These are phyloP conservation scores for Taphrina pruni DNA, from an alignment of 1,139 yeast genomes.

Conservation along the genomic window DNA sequence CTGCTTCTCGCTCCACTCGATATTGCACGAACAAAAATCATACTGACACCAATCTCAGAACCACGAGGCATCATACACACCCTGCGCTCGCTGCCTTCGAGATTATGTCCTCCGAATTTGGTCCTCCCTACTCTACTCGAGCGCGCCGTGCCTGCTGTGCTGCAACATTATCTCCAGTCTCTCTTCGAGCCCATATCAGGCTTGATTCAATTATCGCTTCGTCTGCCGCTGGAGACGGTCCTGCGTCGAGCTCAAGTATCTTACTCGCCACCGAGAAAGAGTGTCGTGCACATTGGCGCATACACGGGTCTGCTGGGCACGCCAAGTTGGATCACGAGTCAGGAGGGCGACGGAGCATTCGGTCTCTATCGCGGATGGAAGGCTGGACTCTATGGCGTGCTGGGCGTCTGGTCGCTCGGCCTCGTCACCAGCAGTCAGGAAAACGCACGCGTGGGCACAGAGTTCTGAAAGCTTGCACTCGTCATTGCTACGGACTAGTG, in stretches of 20 bases:
- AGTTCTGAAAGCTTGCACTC: not conserved
- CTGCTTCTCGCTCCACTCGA: conserved; percentile 82
- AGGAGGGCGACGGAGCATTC: conserved; percentile 40
- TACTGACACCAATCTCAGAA: conserved; percentile 32
- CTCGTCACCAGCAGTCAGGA: conserved; percentile 23
- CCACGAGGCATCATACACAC: conserved; percentile 52
- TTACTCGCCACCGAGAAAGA: conserved; percentile 52
- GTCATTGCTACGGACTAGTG: too few relatives aligned
- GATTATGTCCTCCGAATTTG: conserved; percentile 61
- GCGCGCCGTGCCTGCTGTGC: conserved; percentile 65
- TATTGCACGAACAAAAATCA: conserved; percentile 68
- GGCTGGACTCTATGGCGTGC: conserved; percentile 33
- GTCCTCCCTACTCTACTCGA: conserved; percentile 66
- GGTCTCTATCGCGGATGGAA: conserved; percentile 42
- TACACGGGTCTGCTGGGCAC: conserved; percentile 63
- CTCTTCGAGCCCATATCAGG: conserved; percentile 61
- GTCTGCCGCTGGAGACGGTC: conserved; percentile 85
- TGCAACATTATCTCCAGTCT: conserved; percentile 70
- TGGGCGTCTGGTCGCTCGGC: conserved; percentile 40
- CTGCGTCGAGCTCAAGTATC: conserved; percentile 81
- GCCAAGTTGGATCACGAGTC: conserved; percentile 56
- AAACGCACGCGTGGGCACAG: conserved; percentile 21
- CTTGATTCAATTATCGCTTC: conserved; percentile 70
- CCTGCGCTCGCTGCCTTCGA: conserved; percentile 53
- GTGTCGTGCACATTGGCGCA: conserved; percentile 54